These are phyloP conservation scores for Gamsiella multidivaricata DNA, from an alignment of 192 early-diverging fungal genomes.

Conservation along the genomic window DNA sequence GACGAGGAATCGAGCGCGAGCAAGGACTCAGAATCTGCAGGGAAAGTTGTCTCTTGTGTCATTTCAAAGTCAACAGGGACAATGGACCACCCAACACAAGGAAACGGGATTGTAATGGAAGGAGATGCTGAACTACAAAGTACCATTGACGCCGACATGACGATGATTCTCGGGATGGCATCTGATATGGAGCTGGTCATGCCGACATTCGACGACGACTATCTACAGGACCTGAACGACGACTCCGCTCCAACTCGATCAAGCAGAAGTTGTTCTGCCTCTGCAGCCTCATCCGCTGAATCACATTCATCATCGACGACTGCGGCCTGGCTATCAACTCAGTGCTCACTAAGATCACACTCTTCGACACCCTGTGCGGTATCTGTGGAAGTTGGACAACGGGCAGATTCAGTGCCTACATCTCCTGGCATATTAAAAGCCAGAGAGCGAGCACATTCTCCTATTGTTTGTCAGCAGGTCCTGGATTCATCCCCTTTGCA, in stretches of 20 bases:
- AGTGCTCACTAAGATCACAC: conserved; percentile 5
- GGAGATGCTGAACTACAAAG: conserved; percentile 2
- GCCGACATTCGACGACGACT: conserved; percentile 38
- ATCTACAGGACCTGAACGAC: conserved; percentile 33
- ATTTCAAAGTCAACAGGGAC: neutral
- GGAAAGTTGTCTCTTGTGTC: neutral
- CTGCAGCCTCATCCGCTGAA: conserved; percentile 1
- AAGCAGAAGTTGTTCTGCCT: conserved; percentile 6
- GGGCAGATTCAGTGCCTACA: neutral
- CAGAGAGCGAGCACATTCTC: neutral
- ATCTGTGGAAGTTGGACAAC: neutral
- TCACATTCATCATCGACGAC: conserved; percentile 32
- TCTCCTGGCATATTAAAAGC: neutral
- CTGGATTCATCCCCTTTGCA: too few species aligned
- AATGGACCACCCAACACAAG: neutral
- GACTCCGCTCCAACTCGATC: neutral
- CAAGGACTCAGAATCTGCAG: neutral
- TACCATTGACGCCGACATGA: conserved; percentile 27
- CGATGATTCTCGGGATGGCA: conserved; percentile 38
- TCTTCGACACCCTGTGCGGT: neutral
- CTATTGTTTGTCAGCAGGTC: too few species aligned
- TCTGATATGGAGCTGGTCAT: conserved; percentile 47
- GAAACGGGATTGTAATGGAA: neutral
- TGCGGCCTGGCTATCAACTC: conserved; percentile 6
- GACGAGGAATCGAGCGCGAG: conserved; percentile 28